phyloP scores from a whole-genome alignment of 2,329 filamentous ascomycete species.

The Aspergillus fructus region DNA sequence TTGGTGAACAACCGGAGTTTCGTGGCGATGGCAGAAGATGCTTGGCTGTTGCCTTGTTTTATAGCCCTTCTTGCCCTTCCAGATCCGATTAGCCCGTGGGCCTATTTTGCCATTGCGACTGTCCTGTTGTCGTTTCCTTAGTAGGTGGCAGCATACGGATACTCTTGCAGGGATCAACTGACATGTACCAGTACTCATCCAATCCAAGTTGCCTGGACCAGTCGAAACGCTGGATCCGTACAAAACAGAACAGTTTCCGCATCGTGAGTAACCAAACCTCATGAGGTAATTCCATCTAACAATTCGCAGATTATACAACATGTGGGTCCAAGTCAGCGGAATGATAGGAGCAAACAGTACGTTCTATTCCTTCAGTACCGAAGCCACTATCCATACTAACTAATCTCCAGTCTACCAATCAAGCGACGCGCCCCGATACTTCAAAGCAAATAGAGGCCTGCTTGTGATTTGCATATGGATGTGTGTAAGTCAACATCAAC shows the following conservation, averaged over 20 bases:
- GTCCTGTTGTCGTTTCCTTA: not conserved
- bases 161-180: too few relatives aligned
- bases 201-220: not conserved
- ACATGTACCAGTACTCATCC: not conserved
- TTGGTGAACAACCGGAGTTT: not conserved
- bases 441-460: not conserved
- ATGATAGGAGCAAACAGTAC: constrained; percentile 1
- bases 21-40: not conserved
- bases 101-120: not conserved
- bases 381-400: too few relatives aligned
- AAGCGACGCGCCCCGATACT: not conserved
- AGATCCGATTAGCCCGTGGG: not conserved
- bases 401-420: not conserved
- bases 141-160: too few relatives aligned
- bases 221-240: not conserved
- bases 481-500: not conserved
- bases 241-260: not conserved
- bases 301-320: not conserved
- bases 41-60: not conserved
- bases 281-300: too few relatives aligned
- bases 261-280: not conserved
- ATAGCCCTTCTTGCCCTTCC: not conserved
- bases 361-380: not conserved
- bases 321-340: constrained; percentile 1
- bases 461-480: not conserved